phyloP scores from a whole-genome alignment of 1,284 basidiomycete genomes.

The Ganoderma sinense region DNA sequence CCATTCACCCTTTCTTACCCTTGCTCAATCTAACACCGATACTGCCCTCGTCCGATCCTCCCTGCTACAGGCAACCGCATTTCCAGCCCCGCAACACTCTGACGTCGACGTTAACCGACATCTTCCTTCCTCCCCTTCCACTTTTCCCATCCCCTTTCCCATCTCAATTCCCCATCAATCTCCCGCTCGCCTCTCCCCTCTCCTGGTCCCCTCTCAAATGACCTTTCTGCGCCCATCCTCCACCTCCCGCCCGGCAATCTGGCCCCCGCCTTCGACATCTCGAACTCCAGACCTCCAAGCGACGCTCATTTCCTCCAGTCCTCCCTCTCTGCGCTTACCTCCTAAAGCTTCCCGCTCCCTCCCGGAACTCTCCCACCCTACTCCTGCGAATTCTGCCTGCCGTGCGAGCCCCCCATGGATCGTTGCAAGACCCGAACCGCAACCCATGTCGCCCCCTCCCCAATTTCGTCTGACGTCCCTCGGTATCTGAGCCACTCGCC shows the following conservation, averaged over 20 bases:
- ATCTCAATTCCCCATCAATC: constrained; percentile 3
- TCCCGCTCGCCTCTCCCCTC: neutral
- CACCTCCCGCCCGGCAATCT: neutral
- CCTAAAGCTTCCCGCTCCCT: constrained; percentile 20
- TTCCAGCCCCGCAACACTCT: neutral
- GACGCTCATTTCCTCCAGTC: neutral
- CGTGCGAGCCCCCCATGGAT: neutral
- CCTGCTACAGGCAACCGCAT: neutral
- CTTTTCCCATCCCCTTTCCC: constrained; percentile 2
- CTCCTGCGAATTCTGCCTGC: neutral
- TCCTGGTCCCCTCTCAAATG: neutral
- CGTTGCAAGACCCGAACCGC: neutral
- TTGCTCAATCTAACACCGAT: neutral
- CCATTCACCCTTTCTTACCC: neutral
- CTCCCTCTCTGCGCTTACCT: neutral
- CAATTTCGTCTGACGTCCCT: neutral
- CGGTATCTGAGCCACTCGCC: constrained; percentile 3
- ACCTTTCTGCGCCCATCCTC: neutral
- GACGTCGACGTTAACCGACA: neutral
- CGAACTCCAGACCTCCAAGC: neutral
- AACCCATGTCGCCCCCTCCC: neutral
- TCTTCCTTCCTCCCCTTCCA: constrained; percentile 10
- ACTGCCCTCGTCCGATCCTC: neutral
- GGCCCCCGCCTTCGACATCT: neutral
- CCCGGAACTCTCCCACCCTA: constrained; percentile 2